Base-by-base conservation (phyloP, 306 rosid genomes). In the Casuarina glauca region DNA sequence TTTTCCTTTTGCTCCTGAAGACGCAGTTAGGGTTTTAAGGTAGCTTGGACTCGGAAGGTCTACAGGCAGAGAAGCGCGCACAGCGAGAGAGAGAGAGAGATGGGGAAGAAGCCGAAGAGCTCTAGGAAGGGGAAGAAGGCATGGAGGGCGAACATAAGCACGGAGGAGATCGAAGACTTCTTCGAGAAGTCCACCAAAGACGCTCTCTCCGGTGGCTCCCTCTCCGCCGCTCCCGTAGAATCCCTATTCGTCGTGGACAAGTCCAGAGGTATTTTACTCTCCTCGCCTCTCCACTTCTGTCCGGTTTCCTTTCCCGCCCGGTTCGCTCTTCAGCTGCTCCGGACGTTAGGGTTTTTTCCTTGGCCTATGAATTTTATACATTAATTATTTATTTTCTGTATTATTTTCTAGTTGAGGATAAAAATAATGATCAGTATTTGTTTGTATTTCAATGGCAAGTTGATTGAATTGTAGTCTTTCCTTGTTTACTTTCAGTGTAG, bases 51-150 rank as follows among this genome's bases (percentile, higher is more conserved):
- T 54, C 2, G 46, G 11, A 46, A 48, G 51, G 3, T 13, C 36
- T 0, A n/a, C 41, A 53, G 4, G 51, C 38, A 42, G n/a, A 64
- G 6, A 20, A n/a, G 39, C 16, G 2, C 2, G 51, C 6, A 13
- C 6, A 51, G 26, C 38, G 52, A 26, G 17, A 68, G 44, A 45
- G 32, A 26, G 3, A 62, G 19, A 77, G 79, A 53, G 75, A 92
- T 92, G 96, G 93, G 94, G 58, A 94, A 93, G 88, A 94, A 86
- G 71, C 82, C 96, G 2, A 92, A 92, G 85, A 82, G 82, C 1
- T 93, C 97, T 4, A 80, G 95, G 84, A 93, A 93, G 91, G 96
- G 93, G 41, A 91, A 90, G 88, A 94, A 94, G 83, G 93, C 94
- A 35, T 91, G 97, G 96, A 86, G 94, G 64, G 88, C 93, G 17